Evolutionary conservation across 768 basidiomycete species (phyloP).

Genomic region (Amanita exitialis): DNA sequence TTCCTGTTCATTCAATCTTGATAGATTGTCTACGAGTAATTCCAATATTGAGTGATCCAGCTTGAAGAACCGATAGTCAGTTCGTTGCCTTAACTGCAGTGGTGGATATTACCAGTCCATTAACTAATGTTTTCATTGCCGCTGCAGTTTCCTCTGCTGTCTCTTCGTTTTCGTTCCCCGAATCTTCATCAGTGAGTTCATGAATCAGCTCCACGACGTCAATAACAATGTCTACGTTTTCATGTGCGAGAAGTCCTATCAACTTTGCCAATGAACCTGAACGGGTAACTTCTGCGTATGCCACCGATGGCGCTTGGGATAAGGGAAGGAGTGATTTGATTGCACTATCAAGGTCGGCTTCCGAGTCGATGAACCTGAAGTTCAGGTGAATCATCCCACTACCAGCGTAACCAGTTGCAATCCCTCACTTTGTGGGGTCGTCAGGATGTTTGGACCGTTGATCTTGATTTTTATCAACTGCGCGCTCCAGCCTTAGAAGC

Average conservation of each 20-base stretch:
- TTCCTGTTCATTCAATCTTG: conserved; percentile 82
- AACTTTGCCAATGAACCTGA: conserved; percentile 63
- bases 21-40: conserved; percentile 81
- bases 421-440: conserved; percentile 75
- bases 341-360: conserved; percentile 85
- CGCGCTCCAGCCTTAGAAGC: conserved; percentile 75
- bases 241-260: conserved; percentile 84
- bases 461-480: conserved; percentile 91
- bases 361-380: conserved; percentile 95
- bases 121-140: conserved; percentile 65
- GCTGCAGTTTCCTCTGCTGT: conserved; percentile 53
- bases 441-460: conserved; percentile 92
- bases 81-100: not conserved
- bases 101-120: conserved; percentile 52
- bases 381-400: not conserved
- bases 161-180: conserved; percentile 69
- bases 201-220: conserved; percentile 88
- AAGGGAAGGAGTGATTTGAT: conserved; percentile 85
- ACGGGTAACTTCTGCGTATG: conserved; percentile 84
- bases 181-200: conserved; percentile 95
- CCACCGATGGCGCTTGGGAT: conserved; percentile 70
- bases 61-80: conserved; percentile 27
- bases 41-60: conserved; percentile 79
- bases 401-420: not conserved
- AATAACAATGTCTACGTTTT: conserved; percentile 96